Base-by-base conservation (phyloP, 352 stramenopile species). In the Phytopythium litorale region DNA sequence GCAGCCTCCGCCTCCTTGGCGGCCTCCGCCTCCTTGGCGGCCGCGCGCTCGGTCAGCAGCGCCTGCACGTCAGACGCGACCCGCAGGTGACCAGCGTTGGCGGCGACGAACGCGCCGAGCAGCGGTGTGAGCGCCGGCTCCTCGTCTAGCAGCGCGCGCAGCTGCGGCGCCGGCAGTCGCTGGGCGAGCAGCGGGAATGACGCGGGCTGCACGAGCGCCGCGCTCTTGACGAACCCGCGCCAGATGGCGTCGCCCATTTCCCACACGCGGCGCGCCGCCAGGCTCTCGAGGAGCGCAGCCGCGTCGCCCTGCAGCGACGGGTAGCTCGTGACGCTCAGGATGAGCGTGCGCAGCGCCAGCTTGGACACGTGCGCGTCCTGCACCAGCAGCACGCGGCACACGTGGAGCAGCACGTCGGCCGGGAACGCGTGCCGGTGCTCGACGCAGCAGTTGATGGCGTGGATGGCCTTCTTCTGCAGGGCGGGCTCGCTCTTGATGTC, bases 221-320 rank as follows among this genome's bases (percentile, higher is more conserved):
- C 69, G 43, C 82, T 89, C 63, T 94, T 94, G 52, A 94, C 73
- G 46, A 91, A 94, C 16, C 83, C 84, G 43, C 87, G 90, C 84
- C 84, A 92, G 43, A 91, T 55, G 18, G 79, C 79, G 54, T 87
- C 80, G 46, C 86, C 78, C 80, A 94, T 84, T 25, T 84, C 72
- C 84, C 84, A 94, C 23, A 91, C 75, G 9, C 63, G 70, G 23
- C 82, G 76, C 19, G 71, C 62, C 28, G 79, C 72, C 18, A 94
- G 75, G 25, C 75, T 75, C 11, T 75, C 72, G 16, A 94, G 69
- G 15, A 90, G 64, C 52, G 68, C 72, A 19, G 82, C 78, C 63
- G 87, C 82, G 23, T 90, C 81, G 7, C 75, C 68, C 56, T 90
- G 81, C 55, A 91, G 58, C 33, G 76, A 78, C 23, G 81, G 78